Evolutionary conservation across 441 rosid genomes (phyloP).

Genomic region (Euphorbia celastroides): DNA sequence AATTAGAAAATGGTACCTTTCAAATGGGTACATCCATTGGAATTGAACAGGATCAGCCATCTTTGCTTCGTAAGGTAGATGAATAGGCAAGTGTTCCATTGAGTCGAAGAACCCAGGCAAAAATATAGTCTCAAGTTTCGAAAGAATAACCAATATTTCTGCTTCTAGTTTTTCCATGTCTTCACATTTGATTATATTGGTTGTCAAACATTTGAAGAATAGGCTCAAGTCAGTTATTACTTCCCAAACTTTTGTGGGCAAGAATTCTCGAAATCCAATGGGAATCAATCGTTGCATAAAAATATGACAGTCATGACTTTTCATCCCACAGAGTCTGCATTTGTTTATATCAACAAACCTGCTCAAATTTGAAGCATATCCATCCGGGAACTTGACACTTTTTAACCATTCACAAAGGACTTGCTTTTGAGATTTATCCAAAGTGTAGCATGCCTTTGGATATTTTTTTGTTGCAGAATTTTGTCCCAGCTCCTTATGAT

Average conservation of each 20-base stretch:
- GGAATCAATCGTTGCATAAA: too few species aligned
- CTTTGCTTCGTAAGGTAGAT: background rate
- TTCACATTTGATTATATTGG: background rate
- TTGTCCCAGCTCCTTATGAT: background rate
- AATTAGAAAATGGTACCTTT: background rate
- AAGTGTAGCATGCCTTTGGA: too few species aligned
- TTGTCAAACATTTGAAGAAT: background rate
- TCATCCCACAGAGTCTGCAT: too few species aligned
- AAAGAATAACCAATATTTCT: background rate
- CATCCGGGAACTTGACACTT: too few species aligned
- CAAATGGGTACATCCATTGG: constrained; percentile 11
- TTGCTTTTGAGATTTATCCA: too few species aligned
- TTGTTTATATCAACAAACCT: background rate
- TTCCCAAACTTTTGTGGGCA: background rate
- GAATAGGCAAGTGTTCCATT: constrained; percentile 1
- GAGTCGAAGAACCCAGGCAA: constrained; percentile 9
- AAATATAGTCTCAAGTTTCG: constrained; percentile 10
- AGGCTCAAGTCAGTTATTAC: background rate
- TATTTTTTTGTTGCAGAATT: background rate
- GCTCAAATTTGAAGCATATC: background rate
- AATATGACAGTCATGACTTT: too few species aligned
- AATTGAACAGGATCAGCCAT: background rate
- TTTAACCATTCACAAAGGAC: too few species aligned
- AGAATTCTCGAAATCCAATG: background rate
- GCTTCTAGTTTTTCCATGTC: background rate